phyloP scores from a whole-genome alignment of 129 eudicot species.

The Daucus carota region DNA sequence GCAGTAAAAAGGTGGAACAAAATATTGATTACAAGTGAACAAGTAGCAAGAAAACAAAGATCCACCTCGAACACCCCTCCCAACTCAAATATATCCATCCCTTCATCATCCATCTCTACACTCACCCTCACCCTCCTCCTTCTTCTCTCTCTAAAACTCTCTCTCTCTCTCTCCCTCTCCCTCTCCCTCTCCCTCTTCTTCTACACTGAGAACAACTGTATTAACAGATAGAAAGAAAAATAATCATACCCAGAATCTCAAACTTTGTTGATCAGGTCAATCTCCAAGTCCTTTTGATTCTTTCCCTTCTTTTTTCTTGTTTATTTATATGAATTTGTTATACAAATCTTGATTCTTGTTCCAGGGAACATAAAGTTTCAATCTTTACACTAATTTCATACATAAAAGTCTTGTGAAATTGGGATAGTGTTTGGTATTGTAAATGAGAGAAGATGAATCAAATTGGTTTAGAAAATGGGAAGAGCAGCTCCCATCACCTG shows the following conservation, averaged over 20 bases:
- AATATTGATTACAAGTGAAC: background rate
- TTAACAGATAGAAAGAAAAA: background rate
- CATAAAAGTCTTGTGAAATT: background rate
- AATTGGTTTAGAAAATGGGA: constrained; percentile 5
- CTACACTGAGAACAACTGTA: background rate
- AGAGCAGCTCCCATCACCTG: constrained; percentile 1
- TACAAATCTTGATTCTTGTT: background rate
- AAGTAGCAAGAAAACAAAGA: background rate
- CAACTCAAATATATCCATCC: background rate
- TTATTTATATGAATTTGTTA: background rate
- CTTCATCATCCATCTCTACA: background rate
- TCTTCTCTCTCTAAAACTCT: background rate
- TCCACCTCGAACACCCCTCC: constrained; percentile 8
- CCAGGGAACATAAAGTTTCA: background rate
- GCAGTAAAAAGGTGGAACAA: background rate
- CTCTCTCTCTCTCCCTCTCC: background rate
- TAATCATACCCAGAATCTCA: background rate
- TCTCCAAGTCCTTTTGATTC: background rate
- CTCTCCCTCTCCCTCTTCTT: background rate
- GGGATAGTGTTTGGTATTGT: background rate
- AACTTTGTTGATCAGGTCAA: background rate
- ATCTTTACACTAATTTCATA: background rate
- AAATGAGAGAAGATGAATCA: constrained; percentile 2
- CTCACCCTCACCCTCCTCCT: background rate
- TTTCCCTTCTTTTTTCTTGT: no score